Conservation (phyloP, 2,329 filamentous ascomycete genomes). For the Xylariaceae sp. region DNA sequence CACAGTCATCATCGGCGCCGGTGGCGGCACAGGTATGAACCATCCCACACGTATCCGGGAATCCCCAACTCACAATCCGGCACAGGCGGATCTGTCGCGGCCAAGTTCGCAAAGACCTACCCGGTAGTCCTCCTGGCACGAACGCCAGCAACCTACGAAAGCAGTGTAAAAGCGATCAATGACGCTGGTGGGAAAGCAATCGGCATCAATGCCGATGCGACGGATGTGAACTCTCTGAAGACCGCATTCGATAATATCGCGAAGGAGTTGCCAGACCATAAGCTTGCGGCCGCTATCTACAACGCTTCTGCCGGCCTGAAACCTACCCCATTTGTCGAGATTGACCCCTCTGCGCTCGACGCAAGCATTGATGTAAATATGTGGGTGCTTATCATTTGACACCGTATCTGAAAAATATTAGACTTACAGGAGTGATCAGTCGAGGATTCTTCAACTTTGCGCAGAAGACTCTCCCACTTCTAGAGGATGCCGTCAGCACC, state of each 20-base stretch:
- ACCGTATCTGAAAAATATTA: background rate
- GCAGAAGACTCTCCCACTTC: slow-evolving; percentile 59
- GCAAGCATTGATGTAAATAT: slow-evolving; percentile 42
- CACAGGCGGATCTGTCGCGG: slow-evolving; percentile 45
- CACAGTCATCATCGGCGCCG: slow-evolving; percentile 65
- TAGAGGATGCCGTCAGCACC: slow-evolving; percentile 51
- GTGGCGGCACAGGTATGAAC: slow-evolving; percentile 55
- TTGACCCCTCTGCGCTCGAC: slow-evolving; percentile 46
- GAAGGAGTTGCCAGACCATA: slow-evolving; percentile 52
- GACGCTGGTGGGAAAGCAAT: slow-evolving; percentile 63
- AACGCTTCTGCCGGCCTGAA: slow-evolving; percentile 57
- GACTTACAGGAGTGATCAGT: slow-evolving; percentile 26
- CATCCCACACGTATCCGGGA: background rate
- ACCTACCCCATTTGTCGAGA: slow-evolving; percentile 54
- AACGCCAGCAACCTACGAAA: slow-evolving; percentile 58
- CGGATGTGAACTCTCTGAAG: slow-evolving; percentile 37
- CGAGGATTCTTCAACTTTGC: slow-evolving; percentile 68
- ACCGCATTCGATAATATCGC: slow-evolving; percentile 59
- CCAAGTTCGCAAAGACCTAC: slow-evolving; percentile 60
- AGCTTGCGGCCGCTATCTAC: slow-evolving; percentile 64
- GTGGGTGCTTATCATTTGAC: slow-evolving; percentile 29
- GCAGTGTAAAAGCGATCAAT: slow-evolving; percentile 65
- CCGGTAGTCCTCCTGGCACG: slow-evolving; percentile 71
- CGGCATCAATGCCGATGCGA: slow-evolving; percentile 64
- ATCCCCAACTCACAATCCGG: background rate